Evolutionary conservation across 345 rosid species (phyloP).

Genomic region (Salix purpurea): DNA sequence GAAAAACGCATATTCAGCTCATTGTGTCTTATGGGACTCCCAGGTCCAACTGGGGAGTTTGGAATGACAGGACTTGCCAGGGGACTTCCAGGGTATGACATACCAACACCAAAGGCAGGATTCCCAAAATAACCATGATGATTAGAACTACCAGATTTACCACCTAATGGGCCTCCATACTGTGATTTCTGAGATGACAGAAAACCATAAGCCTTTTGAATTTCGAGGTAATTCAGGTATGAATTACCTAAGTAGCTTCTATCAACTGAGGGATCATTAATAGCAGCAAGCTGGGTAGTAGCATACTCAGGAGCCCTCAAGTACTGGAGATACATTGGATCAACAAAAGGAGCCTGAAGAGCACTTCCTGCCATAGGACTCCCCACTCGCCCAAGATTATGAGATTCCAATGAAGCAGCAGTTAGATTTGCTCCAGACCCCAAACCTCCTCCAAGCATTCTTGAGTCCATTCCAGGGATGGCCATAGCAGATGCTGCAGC

Average conservation of each 20-base stretch:
- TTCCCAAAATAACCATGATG: constrained; percentile 42
- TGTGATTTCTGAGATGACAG: constrained; percentile 52
- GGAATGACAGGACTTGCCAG: constrained; percentile 40
- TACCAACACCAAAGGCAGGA: constrained; percentile 45
- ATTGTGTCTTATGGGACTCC: constrained; percentile 45
- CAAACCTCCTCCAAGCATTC: constrained; percentile 57
- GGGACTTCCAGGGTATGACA: constrained; percentile 51
- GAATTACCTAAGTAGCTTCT: constrained; percentile 43
- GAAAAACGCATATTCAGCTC: constrained; percentile 50
- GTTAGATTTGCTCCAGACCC: constrained; percentile 37
- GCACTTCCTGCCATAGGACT: constrained; percentile 31
- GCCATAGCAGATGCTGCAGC: constrained; percentile 57
- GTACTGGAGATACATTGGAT: constrained; percentile 45
- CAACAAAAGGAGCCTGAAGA: constrained; percentile 30
- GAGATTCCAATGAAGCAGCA: constrained; percentile 45
- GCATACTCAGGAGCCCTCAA: constrained; percentile 45
- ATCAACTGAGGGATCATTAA: constrained; percentile 40
- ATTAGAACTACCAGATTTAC: constrained; percentile 41
- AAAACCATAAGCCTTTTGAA: constrained; percentile 55
- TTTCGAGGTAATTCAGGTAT: constrained; percentile 34
- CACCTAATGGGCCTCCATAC: constrained; percentile 38
- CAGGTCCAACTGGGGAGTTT: constrained; percentile 47
- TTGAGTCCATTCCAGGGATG: constrained; percentile 56
- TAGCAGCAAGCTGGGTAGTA: constrained; percentile 45
- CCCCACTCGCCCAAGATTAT: constrained; percentile 38